Conservation (phyloP, 2,329 filamentous ascomycete genomes). For the Ophiostoma perfectum region DNA sequence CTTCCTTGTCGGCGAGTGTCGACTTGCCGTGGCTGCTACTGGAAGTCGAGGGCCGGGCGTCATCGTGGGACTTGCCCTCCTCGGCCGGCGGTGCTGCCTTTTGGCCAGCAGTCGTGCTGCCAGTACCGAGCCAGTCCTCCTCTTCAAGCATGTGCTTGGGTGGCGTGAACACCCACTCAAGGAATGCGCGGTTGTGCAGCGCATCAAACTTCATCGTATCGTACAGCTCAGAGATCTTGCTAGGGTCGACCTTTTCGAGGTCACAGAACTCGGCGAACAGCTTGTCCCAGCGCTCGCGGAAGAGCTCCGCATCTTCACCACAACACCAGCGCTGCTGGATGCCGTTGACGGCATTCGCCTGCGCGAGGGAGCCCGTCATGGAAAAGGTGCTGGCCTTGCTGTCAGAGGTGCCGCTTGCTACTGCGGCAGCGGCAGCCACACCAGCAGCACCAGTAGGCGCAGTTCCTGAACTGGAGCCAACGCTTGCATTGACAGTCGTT, state of each 20-base stretch:
- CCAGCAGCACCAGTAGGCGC: background rate
- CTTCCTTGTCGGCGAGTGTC: slow-evolving; percentile 18
- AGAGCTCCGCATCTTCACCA: slow-evolving; percentile 88
- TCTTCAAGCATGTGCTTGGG: slow-evolving; percentile 72
- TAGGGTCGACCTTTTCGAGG: slow-evolving; percentile 94
- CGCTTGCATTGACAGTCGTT: background rate
- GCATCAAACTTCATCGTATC: slow-evolving; percentile 99
- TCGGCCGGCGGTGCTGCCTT: slow-evolving; percentile 4
- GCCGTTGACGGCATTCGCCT: slow-evolving; percentile 56
- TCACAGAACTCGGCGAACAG: slow-evolving; percentile 95
- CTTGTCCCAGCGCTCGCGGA: slow-evolving; percentile 97
- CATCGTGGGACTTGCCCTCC: slow-evolving; percentile 24
- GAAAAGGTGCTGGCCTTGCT: slow-evolving; percentile 37
- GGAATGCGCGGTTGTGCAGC: slow-evolving; percentile 88
- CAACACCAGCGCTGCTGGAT: slow-evolving; percentile 95
- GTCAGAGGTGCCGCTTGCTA: background rate
- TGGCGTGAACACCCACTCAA: slow-evolving; percentile 96
- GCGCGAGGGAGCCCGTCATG: slow-evolving; percentile 40
- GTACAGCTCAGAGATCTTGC: slow-evolving; percentile 96
- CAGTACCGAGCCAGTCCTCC: slow-evolving; percentile 37
- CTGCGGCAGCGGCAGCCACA: background rate
- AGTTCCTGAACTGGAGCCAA: background rate
- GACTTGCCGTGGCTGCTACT: background rate
- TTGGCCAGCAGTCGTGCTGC: slow-evolving; percentile 7
- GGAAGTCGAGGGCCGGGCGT: background rate